These are phyloP conservation scores for Physcomitrium patens DNA, from an alignment of 225 moss, liverwort and hornwort species.

Conservation along the genomic window DNA sequence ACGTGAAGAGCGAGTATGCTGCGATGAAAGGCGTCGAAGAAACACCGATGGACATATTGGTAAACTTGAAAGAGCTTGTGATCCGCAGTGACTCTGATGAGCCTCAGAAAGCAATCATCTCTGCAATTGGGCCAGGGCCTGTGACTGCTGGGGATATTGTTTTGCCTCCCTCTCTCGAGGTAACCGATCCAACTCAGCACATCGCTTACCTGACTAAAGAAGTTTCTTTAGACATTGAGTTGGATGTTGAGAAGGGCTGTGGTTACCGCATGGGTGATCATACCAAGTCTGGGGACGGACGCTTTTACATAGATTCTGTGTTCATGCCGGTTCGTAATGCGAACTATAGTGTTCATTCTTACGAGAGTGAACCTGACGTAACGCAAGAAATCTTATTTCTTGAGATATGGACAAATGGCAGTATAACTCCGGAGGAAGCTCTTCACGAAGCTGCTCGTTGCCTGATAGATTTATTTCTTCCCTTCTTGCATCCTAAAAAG, in stretches of 20 bases:
- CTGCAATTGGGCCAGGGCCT: conserved; percentile 46
- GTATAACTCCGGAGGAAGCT: conserved; percentile 54
- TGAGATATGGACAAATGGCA: conserved; percentile 61
- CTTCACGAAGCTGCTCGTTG: conserved; percentile 51
- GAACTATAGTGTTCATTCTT: conserved; percentile 52
- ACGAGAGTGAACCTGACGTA: conserved; percentile 41
- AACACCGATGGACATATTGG: conserved; percentile 37
- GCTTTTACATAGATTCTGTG: conserved; percentile 45
- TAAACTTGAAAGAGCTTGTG: conserved; percentile 47
- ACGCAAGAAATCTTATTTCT: conserved; percentile 51
- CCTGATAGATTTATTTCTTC: conserved; percentile 54
- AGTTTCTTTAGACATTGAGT: conserved; percentile 37
- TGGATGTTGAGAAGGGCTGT: conserved; percentile 44
- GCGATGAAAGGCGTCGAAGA: conserved; percentile 34
- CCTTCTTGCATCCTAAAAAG: conserved; percentile 43
- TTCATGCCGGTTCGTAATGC: conserved; percentile 64
- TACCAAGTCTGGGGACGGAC: conserved; percentile 35
- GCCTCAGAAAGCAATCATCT: conserved; percentile 41
- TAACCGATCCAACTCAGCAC: conserved; percentile 45
- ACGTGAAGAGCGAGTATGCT: conserved; percentile 28
- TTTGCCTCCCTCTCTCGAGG: conserved; percentile 41
- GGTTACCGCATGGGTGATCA: conserved; percentile 46
- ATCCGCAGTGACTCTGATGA: conserved; percentile 45
- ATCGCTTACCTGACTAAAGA: conserved; percentile 48
- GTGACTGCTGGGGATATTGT: conserved; percentile 50